phyloP scores from a whole-genome alignment of 73 alveolate genomes.

The Blepharisma japonicum region DNA sequence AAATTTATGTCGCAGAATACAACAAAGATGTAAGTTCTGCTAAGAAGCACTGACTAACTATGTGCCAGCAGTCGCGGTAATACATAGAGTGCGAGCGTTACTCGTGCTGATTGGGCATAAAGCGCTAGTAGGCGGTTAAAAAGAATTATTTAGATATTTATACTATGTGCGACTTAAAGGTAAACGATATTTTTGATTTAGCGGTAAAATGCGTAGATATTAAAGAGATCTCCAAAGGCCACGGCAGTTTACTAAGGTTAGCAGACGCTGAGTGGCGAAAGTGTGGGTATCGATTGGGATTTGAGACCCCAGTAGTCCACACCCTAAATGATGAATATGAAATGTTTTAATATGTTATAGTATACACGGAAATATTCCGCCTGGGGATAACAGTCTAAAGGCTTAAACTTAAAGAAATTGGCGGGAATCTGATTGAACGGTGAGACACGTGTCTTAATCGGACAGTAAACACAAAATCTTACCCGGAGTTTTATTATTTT shows the following conservation, averaged over 20 bases:
- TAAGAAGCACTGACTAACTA: constrained; percentile 57
- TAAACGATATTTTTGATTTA: constrained; percentile 11
- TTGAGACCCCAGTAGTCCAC: constrained; percentile 65
- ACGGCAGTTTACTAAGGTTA: constrained; percentile 37
- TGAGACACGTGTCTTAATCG: constrained; percentile 58
- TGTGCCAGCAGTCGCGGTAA: constrained; percentile 75
- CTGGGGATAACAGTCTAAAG: constrained; percentile 62
- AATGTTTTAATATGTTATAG: constrained; percentile 25
- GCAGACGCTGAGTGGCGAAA: constrained; percentile 49
- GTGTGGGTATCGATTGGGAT: constrained; percentile 52
- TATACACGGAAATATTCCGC: constrained; percentile 46
- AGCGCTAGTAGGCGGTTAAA: constrained; percentile 40
- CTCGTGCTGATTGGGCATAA: constrained; percentile 52
- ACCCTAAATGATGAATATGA: constrained; percentile 51
- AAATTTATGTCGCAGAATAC: constrained; percentile 38
- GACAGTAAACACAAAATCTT: constrained; percentile 52
- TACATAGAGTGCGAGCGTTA: constrained; percentile 62
- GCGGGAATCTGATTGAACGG: constrained; percentile 59
- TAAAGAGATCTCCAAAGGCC: constrained; percentile 42
- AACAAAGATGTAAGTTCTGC: constrained; percentile 36
- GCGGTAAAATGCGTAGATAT: constrained; percentile 38
- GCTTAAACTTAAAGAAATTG: constrained; percentile 55
- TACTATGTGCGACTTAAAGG: not conserved
- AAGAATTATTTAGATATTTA: constrained; percentile 9
- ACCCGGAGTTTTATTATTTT: constrained; percentile 28